Evolutionary conservation across 1,284 basidiomycete species (phyloP).

Genomic region (Irpex sp.): DNA sequence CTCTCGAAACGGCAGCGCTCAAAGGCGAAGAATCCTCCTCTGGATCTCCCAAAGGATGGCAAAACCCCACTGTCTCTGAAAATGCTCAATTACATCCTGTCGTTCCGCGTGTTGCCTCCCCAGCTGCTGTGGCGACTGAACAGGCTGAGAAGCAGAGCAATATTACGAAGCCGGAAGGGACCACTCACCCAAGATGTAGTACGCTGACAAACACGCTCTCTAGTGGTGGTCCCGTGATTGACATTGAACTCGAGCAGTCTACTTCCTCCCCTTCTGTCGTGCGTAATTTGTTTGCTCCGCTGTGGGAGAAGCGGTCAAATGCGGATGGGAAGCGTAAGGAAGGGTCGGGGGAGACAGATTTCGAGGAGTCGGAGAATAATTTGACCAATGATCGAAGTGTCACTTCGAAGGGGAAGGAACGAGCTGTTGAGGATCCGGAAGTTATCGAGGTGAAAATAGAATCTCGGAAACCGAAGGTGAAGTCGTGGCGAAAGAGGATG

Average conservation of each 20-base stretch:
- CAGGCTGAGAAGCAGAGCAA: too few relatives aligned
- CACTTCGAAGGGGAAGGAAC: not conserved
- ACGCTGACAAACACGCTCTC: not conserved
- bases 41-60: not conserved
- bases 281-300: not conserved
- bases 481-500: slow-evolving; percentile 16
- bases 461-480: not conserved
- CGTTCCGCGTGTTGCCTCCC: too few relatives aligned
- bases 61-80: slow-evolving; percentile 25
- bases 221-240: slow-evolving; percentile 27
- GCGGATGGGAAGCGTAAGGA: not conserved
- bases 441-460: not conserved
- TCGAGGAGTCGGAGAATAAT: not conserved
- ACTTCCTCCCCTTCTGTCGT: not conserved
- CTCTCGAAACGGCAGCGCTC: slow-evolving; percentile 40
- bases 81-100: not conserved
- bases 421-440: not conserved
- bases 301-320: too few relatives aligned
- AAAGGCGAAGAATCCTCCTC: slow-evolving; percentile 12
- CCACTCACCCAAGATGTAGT: not conserved
- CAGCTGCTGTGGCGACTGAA: too few relatives aligned
- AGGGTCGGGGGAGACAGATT: not conserved
- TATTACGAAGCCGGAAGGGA: too few relatives aligned
- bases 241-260: slow-evolving; percentile 18
- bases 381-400: not conserved